Percentiles rank a stretch among this genome's conserved stretches.
Evolutionary conservation across 495 filamentous ascomycete genomes (phyloP).

Genomic region (Talaromyces nanjingensis): DNA sequence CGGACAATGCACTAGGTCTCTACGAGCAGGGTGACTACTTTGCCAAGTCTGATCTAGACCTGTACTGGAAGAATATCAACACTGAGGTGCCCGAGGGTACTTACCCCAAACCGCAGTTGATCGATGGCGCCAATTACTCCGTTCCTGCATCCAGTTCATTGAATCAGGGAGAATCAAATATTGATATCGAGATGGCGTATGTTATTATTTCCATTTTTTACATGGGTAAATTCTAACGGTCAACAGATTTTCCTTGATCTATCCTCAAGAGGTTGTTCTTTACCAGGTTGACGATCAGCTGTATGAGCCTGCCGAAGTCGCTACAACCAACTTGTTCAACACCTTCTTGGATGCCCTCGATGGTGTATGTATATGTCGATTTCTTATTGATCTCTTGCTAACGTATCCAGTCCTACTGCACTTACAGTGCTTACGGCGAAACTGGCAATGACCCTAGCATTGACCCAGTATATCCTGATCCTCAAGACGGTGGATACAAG

Average conservation of each 20-base stretch:
- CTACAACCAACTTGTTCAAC: constrained; percentile 38
- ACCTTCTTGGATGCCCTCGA: constrained; percentile 52
- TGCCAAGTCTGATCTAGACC: constrained; percentile 49
- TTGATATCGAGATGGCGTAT: constrained; percentile 43
- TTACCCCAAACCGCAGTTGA: constrained; percentile 32
- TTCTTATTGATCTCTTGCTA: background rate
- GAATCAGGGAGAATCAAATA: constrained; percentile 34
- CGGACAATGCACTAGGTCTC: constrained; percentile 45
- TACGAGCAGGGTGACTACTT: constrained; percentile 44
- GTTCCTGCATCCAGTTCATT: constrained; percentile 20
- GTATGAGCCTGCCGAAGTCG: constrained; percentile 31
- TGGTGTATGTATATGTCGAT: constrained; percentile 17
- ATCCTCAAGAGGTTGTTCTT: constrained; percentile 48
- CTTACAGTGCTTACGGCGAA: constrained; percentile 28
- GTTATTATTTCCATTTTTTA: background rate
- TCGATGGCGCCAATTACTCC: constrained; percentile 37
- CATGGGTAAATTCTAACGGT: background rate
- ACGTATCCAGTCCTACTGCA: constrained; percentile 6
- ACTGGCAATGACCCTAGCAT: constrained; percentile 31
- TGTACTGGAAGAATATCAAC: constrained; percentile 47
- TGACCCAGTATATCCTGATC: constrained; percentile 33
- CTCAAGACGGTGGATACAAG: constrained; percentile 40
- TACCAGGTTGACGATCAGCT: constrained; percentile 51
- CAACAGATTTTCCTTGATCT: constrained; percentile 26
- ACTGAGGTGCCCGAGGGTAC: constrained; percentile 34